Base-by-base conservation (phyloP, 305 asterid genomes). In the Rubia balearica region DNA sequence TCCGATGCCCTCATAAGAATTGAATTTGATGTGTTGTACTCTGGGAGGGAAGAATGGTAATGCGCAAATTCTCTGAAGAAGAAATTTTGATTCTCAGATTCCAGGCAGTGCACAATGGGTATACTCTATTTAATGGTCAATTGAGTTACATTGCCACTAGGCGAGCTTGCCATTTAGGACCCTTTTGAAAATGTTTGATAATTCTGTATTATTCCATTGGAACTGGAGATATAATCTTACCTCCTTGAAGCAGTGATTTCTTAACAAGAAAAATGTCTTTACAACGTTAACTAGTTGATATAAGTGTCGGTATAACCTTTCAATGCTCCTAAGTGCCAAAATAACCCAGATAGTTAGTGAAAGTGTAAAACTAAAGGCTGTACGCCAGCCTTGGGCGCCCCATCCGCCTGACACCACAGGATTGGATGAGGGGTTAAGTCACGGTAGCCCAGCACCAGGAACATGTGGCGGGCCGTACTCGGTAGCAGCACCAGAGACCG, bases 1-100 rank as follows among this genome's bases (percentile, higher is more conserved):
- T 59, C 75, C 87, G 5, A 56, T 78, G 7, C 81, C 90, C 61
- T 36, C 68, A 65, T 85, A 75, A 81, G 70, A 75, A 19, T 30
- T 57, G 22, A 69, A 70, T 63, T 53, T 73, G 53, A 40, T 64
- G 42, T 65, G 53, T 71, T 43, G 55, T 45, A 24, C 17, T 17
- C 59, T 41, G 73, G 67, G 38, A 4, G n/a, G 41, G 61, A 33
- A 45, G 56, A 72, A 71, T 72, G 48, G 64, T 66, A 48, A 22
- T 45, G 24, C 48, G 22, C 41, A 57, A 65, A 51, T 24, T 59
- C 59, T 71, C 49, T 22, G 40, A 56, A 38, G 22, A 41, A 41
- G 69, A 53, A 24, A 33, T 55, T 14, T 9, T 46, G 2, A 56
- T 24, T 65, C 36, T 22, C 22, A 53, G 49, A 49, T 62, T 69